Evolutionary conservation across 345 rosid species (phyloP).

Genomic region (Pistacia integerrima): DNA sequence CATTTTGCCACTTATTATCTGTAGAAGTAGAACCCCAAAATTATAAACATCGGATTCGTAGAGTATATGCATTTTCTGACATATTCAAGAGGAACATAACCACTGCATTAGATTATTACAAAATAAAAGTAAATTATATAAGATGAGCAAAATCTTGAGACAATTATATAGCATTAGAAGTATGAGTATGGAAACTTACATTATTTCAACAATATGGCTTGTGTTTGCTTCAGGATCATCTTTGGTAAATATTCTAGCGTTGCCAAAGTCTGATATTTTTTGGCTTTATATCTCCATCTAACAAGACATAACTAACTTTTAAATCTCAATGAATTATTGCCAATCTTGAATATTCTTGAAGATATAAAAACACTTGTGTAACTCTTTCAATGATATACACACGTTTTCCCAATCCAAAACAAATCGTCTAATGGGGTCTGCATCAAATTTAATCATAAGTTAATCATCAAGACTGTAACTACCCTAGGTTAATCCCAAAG

Average conservation of each 20-base stretch:
- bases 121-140: not conserved
- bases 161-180: not conserved
- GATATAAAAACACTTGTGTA: not conserved
- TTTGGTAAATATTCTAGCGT: conserved; percentile 42
- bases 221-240: too few species aligned
- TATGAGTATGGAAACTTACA: conserved; percentile 24
- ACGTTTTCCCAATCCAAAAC: conserved; percentile 69
- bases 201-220: conserved; percentile 41
- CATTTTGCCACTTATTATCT: conserved; percentile 25
- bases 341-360: conserved; percentile 53
- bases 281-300: conserved; percentile 24
- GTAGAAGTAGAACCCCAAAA: not conserved
- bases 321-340: conserved; percentile 12
- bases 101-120: not conserved
- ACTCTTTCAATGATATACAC: conserved; percentile 53
- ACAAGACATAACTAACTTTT: conserved; percentile 29
- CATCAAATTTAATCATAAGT: too few species aligned
- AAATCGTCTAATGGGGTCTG: conserved; percentile 7
- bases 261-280: conserved; percentile 55
- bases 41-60: too few species aligned
- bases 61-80: too few species aligned
- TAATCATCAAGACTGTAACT: too few species aligned
- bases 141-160: not conserved
- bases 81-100: too few species aligned
- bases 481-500: too few species aligned